Evolutionary conservation across 2,329 filamentous ascomycete species (phyloP).

Genomic region (Sordariomycetes sp.): DNA sequence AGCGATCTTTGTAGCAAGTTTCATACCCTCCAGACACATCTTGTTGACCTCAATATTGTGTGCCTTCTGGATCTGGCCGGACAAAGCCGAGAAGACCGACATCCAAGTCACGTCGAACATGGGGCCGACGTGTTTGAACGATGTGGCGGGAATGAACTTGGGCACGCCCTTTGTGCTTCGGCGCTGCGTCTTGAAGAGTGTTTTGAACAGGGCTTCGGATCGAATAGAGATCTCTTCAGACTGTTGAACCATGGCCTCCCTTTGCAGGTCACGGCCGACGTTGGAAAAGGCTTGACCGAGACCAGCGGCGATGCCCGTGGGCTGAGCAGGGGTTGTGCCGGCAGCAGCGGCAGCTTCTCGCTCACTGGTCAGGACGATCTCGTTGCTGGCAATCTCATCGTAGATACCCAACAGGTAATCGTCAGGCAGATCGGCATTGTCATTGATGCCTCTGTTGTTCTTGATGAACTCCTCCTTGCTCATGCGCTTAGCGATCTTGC

Average conservation of each 20-base stretch:
- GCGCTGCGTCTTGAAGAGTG: slow-evolving; percentile 80
- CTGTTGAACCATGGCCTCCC: slow-evolving; percentile 89
- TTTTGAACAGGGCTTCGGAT: slow-evolving; percentile 83
- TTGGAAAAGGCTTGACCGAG: slow-evolving; percentile 86
- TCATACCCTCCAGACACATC: slow-evolving; percentile 90
- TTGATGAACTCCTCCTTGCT: slow-evolving; percentile 97
- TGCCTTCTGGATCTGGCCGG: slow-evolving; percentile 85
- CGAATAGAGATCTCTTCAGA: slow-evolving; percentile 80
- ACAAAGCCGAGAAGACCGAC: slow-evolving; percentile 93
- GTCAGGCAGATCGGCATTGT: slow-evolving; percentile 83
- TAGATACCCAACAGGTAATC: slow-evolving; percentile 87
- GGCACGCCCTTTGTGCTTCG: slow-evolving; percentile 60
- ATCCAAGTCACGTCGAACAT: slow-evolving; percentile 99
- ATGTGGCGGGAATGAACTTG: slow-evolving; percentile 86
- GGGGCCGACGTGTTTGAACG: slow-evolving; percentile 87
- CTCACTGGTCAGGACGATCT: slow-evolving; percentile 92
- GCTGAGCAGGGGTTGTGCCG: slow-evolving; percentile 49
- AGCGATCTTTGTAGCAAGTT: slow-evolving; percentile 83
- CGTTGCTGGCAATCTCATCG: slow-evolving; percentile 83
- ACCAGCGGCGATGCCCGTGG: slow-evolving; percentile 67
- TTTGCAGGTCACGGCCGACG: slow-evolving; percentile 81
- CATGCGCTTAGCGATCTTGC: slow-evolving; percentile 78
- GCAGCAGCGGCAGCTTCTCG: slow-evolving; percentile 79
- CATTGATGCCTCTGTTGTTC: slow-evolving; percentile 97
- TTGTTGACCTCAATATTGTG: slow-evolving; percentile 89